Percentiles rank a stretch among this genome's conserved stretches.
Conservation (phyloP, 2,329 filamentous ascomycete species). For the Mycocentrospora acerina region DNA sequence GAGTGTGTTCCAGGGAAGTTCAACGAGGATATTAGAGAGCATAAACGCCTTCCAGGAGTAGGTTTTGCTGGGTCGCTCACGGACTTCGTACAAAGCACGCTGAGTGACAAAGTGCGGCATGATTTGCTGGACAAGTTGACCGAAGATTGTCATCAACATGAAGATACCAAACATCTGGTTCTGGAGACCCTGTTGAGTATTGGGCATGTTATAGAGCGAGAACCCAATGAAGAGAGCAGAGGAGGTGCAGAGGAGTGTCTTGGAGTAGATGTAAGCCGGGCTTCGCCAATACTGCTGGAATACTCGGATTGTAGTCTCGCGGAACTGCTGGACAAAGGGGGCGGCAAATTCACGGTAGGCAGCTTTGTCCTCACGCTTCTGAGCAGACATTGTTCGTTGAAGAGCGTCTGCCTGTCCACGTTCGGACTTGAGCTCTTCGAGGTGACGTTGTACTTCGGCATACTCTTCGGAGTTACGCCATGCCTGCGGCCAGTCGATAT, state of each 20-base stretch:
- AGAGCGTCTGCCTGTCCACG: slow-evolving; percentile 35
- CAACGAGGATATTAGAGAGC: slow-evolving; percentile 78
- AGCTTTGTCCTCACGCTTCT: slow-evolving; percentile 51
- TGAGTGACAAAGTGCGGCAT: slow-evolving; percentile 87
- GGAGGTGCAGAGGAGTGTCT: slow-evolving; percentile 66
- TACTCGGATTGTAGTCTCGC: slow-evolving; percentile 69
- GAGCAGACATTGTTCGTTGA: slow-evolving; percentile 43
- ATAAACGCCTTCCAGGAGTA: slow-evolving; percentile 88
- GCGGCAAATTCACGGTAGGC: slow-evolving; percentile 79
- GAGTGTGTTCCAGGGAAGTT: slow-evolving; percentile 80
- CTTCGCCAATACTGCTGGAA: slow-evolving; percentile 94
- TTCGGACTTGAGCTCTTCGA: slow-evolving; percentile 48
- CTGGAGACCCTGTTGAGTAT: slow-evolving; percentile 75
- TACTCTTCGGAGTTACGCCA: slow-evolving; percentile 54
- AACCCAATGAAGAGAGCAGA: slow-evolving; percentile 78
- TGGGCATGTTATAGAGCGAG: slow-evolving; percentile 72
- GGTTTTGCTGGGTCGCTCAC: slow-evolving; percentile 79
- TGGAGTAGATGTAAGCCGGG: slow-evolving; percentile 85
- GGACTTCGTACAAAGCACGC: slow-evolving; percentile 78
- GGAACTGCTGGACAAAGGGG: slow-evolving; percentile 67
- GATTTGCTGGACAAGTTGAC: slow-evolving; percentile 74
- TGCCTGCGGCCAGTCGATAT: slow-evolving; percentile 53
- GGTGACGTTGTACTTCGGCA: slow-evolving; percentile 47
- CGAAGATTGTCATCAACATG: slow-evolving; percentile 78
- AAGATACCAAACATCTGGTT: slow-evolving; percentile 88